Evolutionary conservation across 768 basidiomycete species (phyloP).

Genomic region (Mycena filopes): DNA sequence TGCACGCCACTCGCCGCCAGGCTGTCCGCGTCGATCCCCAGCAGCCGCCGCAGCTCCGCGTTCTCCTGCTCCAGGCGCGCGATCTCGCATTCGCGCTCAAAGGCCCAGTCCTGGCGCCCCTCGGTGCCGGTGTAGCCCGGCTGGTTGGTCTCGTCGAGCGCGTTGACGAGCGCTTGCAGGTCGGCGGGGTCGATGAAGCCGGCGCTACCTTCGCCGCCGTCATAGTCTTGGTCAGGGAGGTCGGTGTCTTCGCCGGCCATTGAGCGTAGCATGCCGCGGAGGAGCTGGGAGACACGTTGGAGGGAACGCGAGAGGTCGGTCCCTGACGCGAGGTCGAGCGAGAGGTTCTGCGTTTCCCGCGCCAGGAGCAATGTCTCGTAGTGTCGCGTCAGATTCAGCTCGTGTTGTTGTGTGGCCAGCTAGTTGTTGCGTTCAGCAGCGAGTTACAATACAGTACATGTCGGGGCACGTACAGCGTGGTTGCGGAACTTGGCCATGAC

Average conservation of each 20-base stretch:
- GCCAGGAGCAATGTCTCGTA: conserved; percentile 85
- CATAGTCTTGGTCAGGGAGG: conserved; percentile 49
- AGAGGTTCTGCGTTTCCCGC: conserved; percentile 66
- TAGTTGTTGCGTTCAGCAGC: conserved; percentile 44
- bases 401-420: conserved; percentile 93
- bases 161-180: conserved; percentile 50
- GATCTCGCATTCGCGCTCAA: conserved; percentile 91
- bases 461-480: conserved; percentile 74
- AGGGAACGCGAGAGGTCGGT: conserved; percentile 73
- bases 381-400: conserved; percentile 86
- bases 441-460: conserved; percentile 12
- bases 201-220: conserved; percentile 39
- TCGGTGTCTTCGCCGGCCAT: conserved; percentile 74
- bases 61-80: conserved; percentile 86
- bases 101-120: conserved; percentile 80
- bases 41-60: conserved; percentile 72
- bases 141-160: conserved; percentile 24
- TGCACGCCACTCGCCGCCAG: conserved; percentile 64
- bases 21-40: conserved; percentile 76
- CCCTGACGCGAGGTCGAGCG: conserved; percentile 66
- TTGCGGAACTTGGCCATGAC: conserved; percentile 97
- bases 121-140: conserved; percentile 36
- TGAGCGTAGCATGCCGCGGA: conserved; percentile 78
- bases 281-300: conserved; percentile 73
- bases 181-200: conserved; percentile 50